A percentile compares a stretch with the other conserved stretches of the same genome.
These are phyloP conservation scores for Termitomyces sp. DNA, from an alignment of 768 basidiomycete species.

Conservation along the genomic window DNA sequence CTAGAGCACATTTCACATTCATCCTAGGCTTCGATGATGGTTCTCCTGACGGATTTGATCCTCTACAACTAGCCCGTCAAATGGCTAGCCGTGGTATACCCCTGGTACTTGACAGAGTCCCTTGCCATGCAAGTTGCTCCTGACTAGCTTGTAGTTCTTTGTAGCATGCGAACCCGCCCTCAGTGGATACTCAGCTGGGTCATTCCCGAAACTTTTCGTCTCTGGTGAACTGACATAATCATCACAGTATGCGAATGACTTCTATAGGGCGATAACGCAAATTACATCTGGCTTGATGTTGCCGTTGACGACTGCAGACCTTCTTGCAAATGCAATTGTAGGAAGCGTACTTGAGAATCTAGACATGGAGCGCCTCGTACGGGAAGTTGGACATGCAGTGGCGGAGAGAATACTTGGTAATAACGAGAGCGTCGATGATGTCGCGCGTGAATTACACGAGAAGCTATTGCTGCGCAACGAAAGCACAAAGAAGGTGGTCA, in stretches of 20 bases:
- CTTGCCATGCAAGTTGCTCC: conserved; percentile 5
- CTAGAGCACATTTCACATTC: conserved; percentile 10
- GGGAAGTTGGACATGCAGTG: conserved; percentile 91
- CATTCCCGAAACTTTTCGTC: neutral
- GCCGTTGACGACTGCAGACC: conserved; percentile 90
- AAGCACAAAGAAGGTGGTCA: conserved; percentile 93
- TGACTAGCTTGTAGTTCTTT: conserved; percentile 62
- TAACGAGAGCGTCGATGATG: conserved; percentile 95
- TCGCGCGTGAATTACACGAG: conserved; percentile 91
- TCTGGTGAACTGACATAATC: neutral
- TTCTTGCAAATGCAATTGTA: conserved; percentile 93
- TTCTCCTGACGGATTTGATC: conserved; percentile 92
- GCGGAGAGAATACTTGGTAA: conserved; percentile 88
- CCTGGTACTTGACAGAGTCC: conserved; percentile 39
- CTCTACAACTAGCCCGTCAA: conserved; percentile 73
- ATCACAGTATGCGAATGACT: conserved; percentile 80
- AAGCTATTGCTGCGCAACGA: conserved; percentile 87
- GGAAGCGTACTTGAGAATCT: conserved; percentile 96
- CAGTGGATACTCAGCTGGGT: conserved; percentile 80
- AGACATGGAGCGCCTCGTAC: conserved; percentile 95
- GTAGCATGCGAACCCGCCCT: conserved; percentile 98
- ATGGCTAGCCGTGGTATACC: conserved; percentile 94
- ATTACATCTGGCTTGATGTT: conserved; percentile 97
- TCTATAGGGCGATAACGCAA: conserved; percentile 86
- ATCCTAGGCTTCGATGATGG: conserved; percentile 83